Percentiles rank a stretch among this genome's conserved stretches.
Evolutionary conservation across 1,139 yeast genomes (phyloP).

Genomic region (Trichomonascaceae sp.): DNA sequence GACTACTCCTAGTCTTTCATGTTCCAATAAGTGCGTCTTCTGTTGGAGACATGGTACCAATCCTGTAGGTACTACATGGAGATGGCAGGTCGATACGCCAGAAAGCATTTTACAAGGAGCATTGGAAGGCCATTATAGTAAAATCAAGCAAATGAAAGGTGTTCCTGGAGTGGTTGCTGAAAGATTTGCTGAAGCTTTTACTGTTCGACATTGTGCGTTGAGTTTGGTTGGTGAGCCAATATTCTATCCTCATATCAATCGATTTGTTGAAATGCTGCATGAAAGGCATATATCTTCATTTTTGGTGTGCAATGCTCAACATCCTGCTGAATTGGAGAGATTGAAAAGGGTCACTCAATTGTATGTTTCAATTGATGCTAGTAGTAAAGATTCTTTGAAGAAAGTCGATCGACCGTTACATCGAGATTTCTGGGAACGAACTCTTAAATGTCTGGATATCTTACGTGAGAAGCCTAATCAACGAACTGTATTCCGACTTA

Average conservation of each 20-base stretch:
- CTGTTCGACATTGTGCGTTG: slow-evolving; percentile 83
- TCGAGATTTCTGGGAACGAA: slow-evolving; percentile 89
- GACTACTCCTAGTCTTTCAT: slow-evolving; percentile 86
- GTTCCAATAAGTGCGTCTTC: slow-evolving; percentile 92
- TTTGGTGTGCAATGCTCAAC: slow-evolving; percentile 92
- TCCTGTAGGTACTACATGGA: slow-evolving; percentile 94
- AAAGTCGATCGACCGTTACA: slow-evolving; percentile 84
- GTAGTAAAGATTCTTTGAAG: slow-evolving; percentile 71
- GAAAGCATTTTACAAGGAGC: slow-evolving; percentile 82
- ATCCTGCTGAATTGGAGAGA: slow-evolving; percentile 71
- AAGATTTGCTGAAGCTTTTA: slow-evolving; percentile 84
- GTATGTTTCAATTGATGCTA: slow-evolving; percentile 90
- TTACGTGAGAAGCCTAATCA: slow-evolving; percentile 73
- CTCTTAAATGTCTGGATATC: slow-evolving; percentile 74
- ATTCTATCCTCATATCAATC: slow-evolving; percentile 84
- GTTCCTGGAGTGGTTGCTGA: slow-evolving; percentile 92
- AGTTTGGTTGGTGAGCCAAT: slow-evolving; percentile 94
- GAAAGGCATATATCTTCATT: slow-evolving; percentile 74
- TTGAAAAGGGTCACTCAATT: slow-evolving; percentile 78
- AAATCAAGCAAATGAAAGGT: slow-evolving; percentile 90
- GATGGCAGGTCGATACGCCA: slow-evolving; percentile 93
- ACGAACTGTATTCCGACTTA: slow-evolving; percentile 84
- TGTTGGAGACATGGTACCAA: slow-evolving; percentile 98
- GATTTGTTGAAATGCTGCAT: slow-evolving; percentile 74
- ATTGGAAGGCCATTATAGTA: slow-evolving; percentile 78